These are phyloP conservation scores for Sclerotinia trifoliorum DNA, from an alignment of 2,329 filamentous ascomycete genomes.

Conservation along the genomic window DNA sequence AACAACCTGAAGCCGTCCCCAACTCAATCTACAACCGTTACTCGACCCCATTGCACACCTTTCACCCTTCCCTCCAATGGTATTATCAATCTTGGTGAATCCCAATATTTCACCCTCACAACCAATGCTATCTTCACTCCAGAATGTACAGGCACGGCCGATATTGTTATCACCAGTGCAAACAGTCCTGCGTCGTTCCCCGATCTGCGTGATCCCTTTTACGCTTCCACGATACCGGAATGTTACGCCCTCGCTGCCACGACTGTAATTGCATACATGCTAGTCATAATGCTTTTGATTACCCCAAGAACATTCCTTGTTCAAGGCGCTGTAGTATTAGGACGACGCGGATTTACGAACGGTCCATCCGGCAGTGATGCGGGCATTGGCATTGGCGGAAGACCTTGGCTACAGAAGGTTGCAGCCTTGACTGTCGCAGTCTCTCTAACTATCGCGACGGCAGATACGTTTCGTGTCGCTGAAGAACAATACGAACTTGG, in stretches of 20 bases:
- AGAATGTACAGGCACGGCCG: constrained; percentile 46
- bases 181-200: constrained; percentile 28
- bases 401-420: constrained; percentile 90
- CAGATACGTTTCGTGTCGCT: constrained; percentile 84
- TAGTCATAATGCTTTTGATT: constrained; percentile 86
- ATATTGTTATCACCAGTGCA: constrained; percentile 33
- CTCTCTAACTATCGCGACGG: constrained; percentile 89
- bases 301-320: constrained; percentile 91
- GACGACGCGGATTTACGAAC: constrained; percentile 79
- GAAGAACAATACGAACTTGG: constrained; percentile 76
- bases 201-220: constrained; percentile 82
- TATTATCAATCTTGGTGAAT: constrained; percentile 44
- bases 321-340: constrained; percentile 77
- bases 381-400: constrained; percentile 81
- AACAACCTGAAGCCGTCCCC: constrained; percentile 30
- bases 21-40: constrained; percentile 39
- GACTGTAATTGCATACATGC: constrained; percentile 82
- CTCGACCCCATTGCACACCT: constrained; percentile 56
- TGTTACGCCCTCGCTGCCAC: constrained; percentile 90
- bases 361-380: constrained; percentile 66
- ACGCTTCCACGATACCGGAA: constrained; percentile 88
- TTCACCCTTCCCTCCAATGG: constrained; percentile 61
- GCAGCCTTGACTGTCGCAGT: constrained; percentile 72
- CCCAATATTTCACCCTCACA: constrained; percentile 44
- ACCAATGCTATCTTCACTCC: constrained; percentile 51